A percentile compares a stretch with the other conserved stretches of the same genome.
Conservation (phyloP, 345 rosid species). For the Rubroshorea leprosula region DNA sequence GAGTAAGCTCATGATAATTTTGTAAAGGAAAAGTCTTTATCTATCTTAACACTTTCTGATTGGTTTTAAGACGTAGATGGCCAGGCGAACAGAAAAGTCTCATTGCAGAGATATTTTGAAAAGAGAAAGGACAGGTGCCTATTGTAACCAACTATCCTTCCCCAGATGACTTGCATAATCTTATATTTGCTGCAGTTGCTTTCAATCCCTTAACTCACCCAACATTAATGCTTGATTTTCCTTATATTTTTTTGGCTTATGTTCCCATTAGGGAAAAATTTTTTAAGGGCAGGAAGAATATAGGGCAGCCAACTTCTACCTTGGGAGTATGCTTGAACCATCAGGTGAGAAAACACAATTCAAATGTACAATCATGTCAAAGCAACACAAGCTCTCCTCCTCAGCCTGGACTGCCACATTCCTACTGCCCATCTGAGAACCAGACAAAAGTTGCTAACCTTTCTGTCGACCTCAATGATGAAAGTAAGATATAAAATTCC, state of each 20-base stretch:
- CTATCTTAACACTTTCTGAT: conserved; percentile 18
- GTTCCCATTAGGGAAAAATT: conserved; percentile 44
- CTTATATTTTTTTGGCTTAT: neutral
- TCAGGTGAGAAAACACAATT: conserved; percentile 34
- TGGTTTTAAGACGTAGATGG: conserved; percentile 54
- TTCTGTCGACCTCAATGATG: conserved; percentile 9
- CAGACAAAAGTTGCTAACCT: conserved; percentile 14
- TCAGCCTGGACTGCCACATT: conserved; percentile 32
- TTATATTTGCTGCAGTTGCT: too few species aligned
- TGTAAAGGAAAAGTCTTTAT: neutral
- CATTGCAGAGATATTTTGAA: conserved; percentile 65
- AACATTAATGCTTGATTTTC: neutral
- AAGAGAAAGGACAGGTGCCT: conserved; percentile 78
- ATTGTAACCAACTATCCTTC: neutral
- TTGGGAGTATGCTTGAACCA: conserved; percentile 53
- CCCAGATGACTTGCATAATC: too few species aligned
- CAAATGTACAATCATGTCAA: conserved; percentile 43
- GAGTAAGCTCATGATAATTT: neutral
- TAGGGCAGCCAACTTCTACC: conserved; percentile 42
- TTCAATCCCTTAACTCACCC: neutral
- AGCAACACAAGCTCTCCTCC: conserved; percentile 33
- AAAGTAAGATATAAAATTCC: conserved; percentile 4
- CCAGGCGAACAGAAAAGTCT: conserved; percentile 57
- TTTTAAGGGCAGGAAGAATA: conserved; percentile 45
- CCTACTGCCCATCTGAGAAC: conserved; percentile 34